These are phyloP conservation scores for Ilyonectria mors-panacis DNA, from an alignment of 2,329 filamentous ascomycete genomes.

Conservation along the genomic window DNA sequence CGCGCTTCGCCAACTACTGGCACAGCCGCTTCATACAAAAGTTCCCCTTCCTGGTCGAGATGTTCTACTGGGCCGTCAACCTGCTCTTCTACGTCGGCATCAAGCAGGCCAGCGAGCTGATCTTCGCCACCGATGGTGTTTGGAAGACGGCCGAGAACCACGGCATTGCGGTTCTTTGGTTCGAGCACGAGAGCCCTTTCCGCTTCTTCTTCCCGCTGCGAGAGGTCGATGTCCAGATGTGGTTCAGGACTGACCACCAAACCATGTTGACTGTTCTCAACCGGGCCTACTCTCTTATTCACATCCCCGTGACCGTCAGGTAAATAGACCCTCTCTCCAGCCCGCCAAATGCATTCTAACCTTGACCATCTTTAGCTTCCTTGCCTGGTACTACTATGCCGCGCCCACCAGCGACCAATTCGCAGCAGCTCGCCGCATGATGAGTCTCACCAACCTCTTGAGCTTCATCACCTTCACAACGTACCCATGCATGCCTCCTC, in stretches of 20 bases:
- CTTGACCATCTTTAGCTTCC: conserved; percentile 61
- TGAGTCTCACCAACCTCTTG: conserved; percentile 68
- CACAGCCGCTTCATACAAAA: conserved; percentile 76
- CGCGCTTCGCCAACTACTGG: conserved; percentile 71
- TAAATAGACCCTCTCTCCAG: conserved; percentile 43
- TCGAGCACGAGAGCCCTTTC: conserved; percentile 66
- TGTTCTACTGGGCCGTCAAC: conserved; percentile 81
- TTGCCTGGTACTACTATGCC: conserved; percentile 75
- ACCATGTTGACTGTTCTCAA: conserved; percentile 69
- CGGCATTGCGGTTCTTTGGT: conserved; percentile 67
- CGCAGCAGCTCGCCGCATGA: conserved; percentile 55
- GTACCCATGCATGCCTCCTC: conserved; percentile 71
- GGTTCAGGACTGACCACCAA: conserved; percentile 69
- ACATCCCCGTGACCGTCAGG: conserved; percentile 73
- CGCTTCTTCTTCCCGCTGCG: conserved; percentile 67
- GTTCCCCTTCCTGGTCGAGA: conserved; percentile 78
- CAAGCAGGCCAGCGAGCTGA: conserved; percentile 47
- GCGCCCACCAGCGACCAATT: conserved; percentile 59
- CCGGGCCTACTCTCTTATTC: conserved; percentile 71
- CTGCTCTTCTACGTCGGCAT: conserved; percentile 69
- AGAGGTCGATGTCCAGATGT: conserved; percentile 68
- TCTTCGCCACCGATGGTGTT: conserved; percentile 59
- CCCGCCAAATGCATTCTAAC: not conserved
- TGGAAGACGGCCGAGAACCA: conserved; percentile 71
- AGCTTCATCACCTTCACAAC: conserved; percentile 69